A percentile compares a stretch with the other conserved stretches of the same genome.
phyloP scores from a whole-genome alignment of 352 stramenopile species.

The Bremia lactucae region DNA sequence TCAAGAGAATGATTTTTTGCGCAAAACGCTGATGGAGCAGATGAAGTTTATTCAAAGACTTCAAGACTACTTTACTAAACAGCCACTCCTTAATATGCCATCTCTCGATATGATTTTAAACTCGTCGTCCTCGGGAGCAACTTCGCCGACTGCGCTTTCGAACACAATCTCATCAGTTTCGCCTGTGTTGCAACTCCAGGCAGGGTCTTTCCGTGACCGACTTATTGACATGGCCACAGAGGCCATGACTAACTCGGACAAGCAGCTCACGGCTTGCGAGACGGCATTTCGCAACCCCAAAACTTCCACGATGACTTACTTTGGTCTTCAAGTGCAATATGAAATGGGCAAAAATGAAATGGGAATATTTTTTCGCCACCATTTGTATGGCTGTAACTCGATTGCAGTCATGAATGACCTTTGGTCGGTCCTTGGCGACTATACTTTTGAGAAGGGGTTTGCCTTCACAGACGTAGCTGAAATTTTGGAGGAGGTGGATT shows the following conservation, averaged over 20 bases:
- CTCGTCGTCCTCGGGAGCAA: constrained; percentile 50
- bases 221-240: constrained; percentile 55
- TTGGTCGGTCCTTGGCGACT: constrained; percentile 67
- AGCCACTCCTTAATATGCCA: constrained; percentile 83
- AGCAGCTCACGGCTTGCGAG: constrained; percentile 64
- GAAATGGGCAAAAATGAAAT: constrained; percentile 83
- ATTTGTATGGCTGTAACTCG: constrained; percentile 72
- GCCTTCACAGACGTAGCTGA: constrained; percentile 69
- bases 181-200: constrained; percentile 58
- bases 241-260: constrained; percentile 43
- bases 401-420: constrained; percentile 60
- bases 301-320: constrained; percentile 85
- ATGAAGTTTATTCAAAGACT: constrained; percentile 88
- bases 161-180: constrained; percentile 54
- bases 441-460: constrained; percentile 72
- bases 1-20: constrained; percentile 84
- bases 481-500: constrained; percentile 61
- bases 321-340: constrained; percentile 82
- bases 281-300: constrained; percentile 68
- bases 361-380: constrained; percentile 80
- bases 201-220: constrained; percentile 72
- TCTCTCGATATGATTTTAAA: constrained; percentile 81
- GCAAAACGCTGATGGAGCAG: constrained; percentile 85
- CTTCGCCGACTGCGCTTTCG: constrained; percentile 44
- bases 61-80: constrained; percentile 87